A percentile compares a stretch with the other conserved stretches of the same genome.
phyloP scores from a whole-genome alignment of 441 rosid species.

The Gossypium trilobum region DNA sequence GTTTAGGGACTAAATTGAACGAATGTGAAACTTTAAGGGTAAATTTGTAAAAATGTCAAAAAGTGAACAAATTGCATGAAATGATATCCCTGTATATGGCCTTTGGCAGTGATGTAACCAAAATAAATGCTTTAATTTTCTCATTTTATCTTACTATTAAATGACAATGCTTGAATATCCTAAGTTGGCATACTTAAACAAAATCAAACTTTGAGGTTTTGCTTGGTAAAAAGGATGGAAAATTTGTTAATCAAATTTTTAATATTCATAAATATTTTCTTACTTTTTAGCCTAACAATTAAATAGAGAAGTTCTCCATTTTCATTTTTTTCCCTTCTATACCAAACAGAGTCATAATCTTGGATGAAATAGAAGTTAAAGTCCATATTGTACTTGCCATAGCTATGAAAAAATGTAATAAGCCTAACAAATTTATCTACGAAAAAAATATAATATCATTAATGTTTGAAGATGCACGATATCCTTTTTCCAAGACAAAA shows the following conservation, averaged over 20 bases:
- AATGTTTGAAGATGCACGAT: neutral
- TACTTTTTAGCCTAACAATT: no score
- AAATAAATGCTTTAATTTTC: neutral
- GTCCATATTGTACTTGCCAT: conserved; percentile 7
- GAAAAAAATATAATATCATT: neutral
- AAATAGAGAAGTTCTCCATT: no score
- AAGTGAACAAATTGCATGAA: no score
- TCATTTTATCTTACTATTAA: neutral
- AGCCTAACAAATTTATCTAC: neutral
- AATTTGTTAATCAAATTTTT: no score
- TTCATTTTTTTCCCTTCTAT: no score
- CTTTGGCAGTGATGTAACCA: neutral
- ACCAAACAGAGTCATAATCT: neutral
- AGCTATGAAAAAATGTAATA: neutral
- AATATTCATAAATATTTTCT: no score
- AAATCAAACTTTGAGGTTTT: neutral
- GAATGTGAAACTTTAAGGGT: no score
- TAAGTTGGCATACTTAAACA: conserved; percentile 17
- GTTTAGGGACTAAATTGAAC: no score
- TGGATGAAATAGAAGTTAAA: conserved; percentile 1
- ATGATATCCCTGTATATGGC: no score
- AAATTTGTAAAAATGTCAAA: no score
- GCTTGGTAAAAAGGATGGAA: no score
- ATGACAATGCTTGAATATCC: neutral
- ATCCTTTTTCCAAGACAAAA: neutral